Evolutionary conservation across 768 basidiomycete species (phyloP).

Genomic region (Cystofilobasidium ferigula): DNA sequence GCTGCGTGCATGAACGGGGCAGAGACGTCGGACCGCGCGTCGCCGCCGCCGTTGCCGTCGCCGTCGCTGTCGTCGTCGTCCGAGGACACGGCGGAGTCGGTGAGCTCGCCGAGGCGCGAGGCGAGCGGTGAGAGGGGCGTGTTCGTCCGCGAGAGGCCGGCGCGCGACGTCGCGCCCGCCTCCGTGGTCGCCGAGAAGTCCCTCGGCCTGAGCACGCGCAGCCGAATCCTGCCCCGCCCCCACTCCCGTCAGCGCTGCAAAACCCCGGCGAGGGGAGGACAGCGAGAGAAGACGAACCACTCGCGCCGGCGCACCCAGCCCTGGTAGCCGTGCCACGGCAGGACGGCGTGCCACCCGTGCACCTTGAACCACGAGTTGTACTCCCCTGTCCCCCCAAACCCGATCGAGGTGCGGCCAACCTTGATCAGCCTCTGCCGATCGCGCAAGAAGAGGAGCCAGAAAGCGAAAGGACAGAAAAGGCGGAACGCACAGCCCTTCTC

Average conservation of each 20-base stretch:
- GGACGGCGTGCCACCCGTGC: conserved; percentile 19
- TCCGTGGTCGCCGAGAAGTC: no score
- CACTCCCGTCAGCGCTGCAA: not conserved
- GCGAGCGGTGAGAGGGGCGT: not conserved
- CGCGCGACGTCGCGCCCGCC: no score
- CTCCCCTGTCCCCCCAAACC: conserved; percentile 3
- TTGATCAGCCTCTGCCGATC: not conserved
- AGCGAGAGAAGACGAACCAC: conserved; percentile 7
- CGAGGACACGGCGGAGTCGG: no score
- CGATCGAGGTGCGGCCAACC: not conserved
- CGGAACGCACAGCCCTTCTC: conserved; percentile 24
- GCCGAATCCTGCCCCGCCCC: conserved; percentile 13
- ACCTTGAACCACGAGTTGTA: conserved; percentile 22
- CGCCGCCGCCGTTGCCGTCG: not conserved
- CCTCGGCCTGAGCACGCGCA: conserved; percentile 20
- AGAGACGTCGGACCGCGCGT: not conserved
- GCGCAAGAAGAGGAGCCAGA: not conserved
- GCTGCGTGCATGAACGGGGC: not conserved
- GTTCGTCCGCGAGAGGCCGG: not conserved
- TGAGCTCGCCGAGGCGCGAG: not conserved
- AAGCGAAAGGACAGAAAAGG: not conserved
- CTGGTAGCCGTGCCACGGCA: conserved; percentile 25
- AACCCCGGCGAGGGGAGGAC: not conserved
- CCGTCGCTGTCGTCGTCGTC: no score
- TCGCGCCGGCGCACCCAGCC: conserved; percentile 23